phyloP scores from a whole-genome alignment of 2,329 filamentous ascomycete genomes.

The Graphiopsis chlorocephala region DNA sequence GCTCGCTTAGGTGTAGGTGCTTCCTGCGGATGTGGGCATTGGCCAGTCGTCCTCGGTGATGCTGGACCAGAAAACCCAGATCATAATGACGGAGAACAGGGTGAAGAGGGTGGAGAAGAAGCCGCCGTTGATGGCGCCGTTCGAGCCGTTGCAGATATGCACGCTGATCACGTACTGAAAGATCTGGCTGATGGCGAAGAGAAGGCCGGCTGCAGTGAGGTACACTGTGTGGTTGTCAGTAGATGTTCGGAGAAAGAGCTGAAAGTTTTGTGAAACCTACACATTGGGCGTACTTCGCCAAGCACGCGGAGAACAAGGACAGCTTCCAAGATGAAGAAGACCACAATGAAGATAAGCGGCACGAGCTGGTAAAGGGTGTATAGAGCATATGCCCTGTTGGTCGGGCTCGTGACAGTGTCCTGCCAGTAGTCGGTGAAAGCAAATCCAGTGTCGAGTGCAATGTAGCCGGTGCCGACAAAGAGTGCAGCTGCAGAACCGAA shows the following conservation, averaged over 20 bases:
- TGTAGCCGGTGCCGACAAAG: conserved; percentile 90
- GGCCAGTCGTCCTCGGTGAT: conserved; percentile 99
- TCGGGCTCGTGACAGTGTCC: conserved; percentile 46
- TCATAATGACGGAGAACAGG: conserved; percentile 71
- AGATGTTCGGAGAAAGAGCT: too few relatives aligned
- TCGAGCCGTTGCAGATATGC: conserved; percentile 80
- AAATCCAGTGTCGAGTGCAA: conserved; percentile 89
- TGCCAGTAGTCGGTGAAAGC: conserved; percentile 79
- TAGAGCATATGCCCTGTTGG: conserved; percentile 75
- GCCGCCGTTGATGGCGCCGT: conserved; percentile 85
- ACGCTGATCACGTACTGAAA: conserved; percentile 95
- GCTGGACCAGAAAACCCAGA: conserved; percentile 98
- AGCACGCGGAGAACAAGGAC: conserved; percentile 82
- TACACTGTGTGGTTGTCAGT: conserved; percentile 56
- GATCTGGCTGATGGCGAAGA: conserved; percentile 89
- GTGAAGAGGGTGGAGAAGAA: conserved; percentile 94
- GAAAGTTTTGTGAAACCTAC: conserved; percentile 44
- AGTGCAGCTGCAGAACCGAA: conserved; percentile 66
- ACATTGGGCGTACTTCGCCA: conserved; percentile 86
- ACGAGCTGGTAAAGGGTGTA: conserved; percentile 92
- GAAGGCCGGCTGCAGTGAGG: conserved; percentile 66
- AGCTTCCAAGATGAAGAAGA: conserved; percentile 79
- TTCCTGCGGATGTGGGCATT: conserved; percentile 45
- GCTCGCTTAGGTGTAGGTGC: conserved; percentile 35
- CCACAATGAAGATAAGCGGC: conserved; percentile 82